Base-by-base conservation (phyloP, 2,329 filamentous ascomycete species). In the Myriosclerotinia curreyana region DNA sequence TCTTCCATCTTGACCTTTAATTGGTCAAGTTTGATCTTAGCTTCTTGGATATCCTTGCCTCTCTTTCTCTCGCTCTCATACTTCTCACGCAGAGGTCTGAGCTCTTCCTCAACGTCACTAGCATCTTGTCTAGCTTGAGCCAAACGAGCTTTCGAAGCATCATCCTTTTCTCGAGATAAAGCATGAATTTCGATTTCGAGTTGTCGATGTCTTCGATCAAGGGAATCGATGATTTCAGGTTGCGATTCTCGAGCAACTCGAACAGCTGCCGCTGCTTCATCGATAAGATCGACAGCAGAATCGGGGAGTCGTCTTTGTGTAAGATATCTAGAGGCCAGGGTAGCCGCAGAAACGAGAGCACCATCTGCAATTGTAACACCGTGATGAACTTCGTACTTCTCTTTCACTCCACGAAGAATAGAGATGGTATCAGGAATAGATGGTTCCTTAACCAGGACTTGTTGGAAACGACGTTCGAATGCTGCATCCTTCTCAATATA, bases 401-500 rank as follows among this genome's bases (percentile, higher is more conserved):
- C 94, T 81, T 98, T 99, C 68, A 99, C 81, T 74, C 95, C 95
- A 82, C 95, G 91, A n/a, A 99, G 87, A 73, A 99, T 99, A 28
- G 95, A 99, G 68, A 99, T 86, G 17, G 95, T 98, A 79, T 99
- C 95, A 1, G 86, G 77, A 56, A 98, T 88, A 7, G 86, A 83
- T 2, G 95, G 95, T 75, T 99, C 95, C 79, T 97, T 97, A 76
- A 98, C 94, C 52, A 99, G 78, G 48, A 99, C 95, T 77, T 99
- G 95, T 77, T 99, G 95, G 83, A 99, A 99, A 77, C 95, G 91
- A 77, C 95, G 91, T 78, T 99, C 95, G 75, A 99, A 99, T 54
- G 95, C 95, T 53, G 92, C 90, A 73, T 99, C 95, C 79, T 99
- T 99, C 77, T 99, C 95, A 68, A 99, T 96, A 78, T 99, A 98